Evolutionary conservation across 805 yeast species (phyloP).

Genomic region (Kodamaea sagamina): DNA sequence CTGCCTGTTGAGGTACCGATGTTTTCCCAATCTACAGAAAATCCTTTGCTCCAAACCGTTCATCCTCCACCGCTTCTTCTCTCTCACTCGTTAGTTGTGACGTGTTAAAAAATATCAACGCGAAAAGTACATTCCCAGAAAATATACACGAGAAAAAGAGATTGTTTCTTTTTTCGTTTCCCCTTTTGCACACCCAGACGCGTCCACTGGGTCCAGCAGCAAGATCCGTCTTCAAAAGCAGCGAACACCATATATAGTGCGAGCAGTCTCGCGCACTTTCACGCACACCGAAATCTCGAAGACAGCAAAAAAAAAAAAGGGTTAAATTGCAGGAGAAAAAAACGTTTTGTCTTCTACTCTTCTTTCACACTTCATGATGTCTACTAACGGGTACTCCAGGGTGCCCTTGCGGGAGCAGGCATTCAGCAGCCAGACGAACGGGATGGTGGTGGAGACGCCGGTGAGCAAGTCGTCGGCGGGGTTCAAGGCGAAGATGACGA

Average conservation of each 20-base stretch:
- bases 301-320: constrained; percentile 1
- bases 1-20: too few species aligned
- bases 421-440: constrained; percentile 9
- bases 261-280: too few species aligned
- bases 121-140: not conserved
- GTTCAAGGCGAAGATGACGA: constrained; percentile 28
- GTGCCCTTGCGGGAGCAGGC: constrained; percentile 12
- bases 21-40: too few species aligned
- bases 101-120: too few species aligned
- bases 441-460: constrained; percentile 23
- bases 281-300: not conserved
- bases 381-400: constrained; percentile 11
- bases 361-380: constrained; percentile 7
- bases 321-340: constrained; percentile 7
- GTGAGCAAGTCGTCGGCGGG: constrained; percentile 18
- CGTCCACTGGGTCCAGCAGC: too few species aligned
- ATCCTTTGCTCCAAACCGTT: too few species aligned
- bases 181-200: not conserved
- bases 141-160: not conserved
- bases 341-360: constrained; percentile 5
- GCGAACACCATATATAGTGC: constrained; percentile 1
- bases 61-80: too few species aligned
- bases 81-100: too few species aligned
- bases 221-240: too few species aligned
- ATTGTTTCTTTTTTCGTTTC: not conserved